These are phyloP conservation scores for Xylariaceae sp. DNA, from an alignment of 2,329 filamentous ascomycete genomes.

Conservation along the genomic window DNA sequence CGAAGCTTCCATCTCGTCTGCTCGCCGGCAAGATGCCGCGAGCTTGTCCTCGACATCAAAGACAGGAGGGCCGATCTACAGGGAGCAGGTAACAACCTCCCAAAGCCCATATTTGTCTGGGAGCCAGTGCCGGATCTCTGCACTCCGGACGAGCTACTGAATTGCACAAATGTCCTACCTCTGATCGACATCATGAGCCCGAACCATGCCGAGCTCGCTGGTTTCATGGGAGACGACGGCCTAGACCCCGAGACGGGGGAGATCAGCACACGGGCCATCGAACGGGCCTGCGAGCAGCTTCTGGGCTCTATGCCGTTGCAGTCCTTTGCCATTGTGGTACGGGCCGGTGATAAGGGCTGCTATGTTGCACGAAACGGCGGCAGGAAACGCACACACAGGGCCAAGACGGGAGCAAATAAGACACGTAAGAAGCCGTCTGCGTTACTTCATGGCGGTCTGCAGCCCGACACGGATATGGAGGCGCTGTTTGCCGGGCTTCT, in stretches of 20 bases:
- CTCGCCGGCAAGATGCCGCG: constrained; percentile 70
- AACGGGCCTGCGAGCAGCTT: constrained; percentile 59
- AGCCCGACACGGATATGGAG: constrained; percentile 60
- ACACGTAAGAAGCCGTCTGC: constrained; percentile 39
- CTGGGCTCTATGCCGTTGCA: constrained; percentile 61
- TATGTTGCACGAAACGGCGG: constrained; percentile 58
- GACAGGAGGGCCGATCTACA: constrained; percentile 46
- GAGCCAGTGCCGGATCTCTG: constrained; percentile 92
- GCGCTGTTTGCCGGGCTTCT: constrained; percentile 57
- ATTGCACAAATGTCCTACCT: constrained; percentile 60
- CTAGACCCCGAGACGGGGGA: constrained; percentile 52
- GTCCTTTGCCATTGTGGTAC: constrained; percentile 63
- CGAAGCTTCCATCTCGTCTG: constrained; percentile 87
- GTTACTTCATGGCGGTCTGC: constrained; percentile 47
- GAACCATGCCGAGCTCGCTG: constrained; percentile 84
- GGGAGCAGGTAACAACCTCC: constrained; percentile 20
- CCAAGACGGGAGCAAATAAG: constrained; percentile 6
- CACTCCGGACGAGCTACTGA: constrained; percentile 62
- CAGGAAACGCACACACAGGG: constrained; percentile 38
- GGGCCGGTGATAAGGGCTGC: constrained; percentile 70
- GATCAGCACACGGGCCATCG: constrained; percentile 49
- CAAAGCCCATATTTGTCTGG: constrained; percentile 79
- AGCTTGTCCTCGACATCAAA: constrained; percentile 69
- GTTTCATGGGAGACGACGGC: constrained; percentile 68
- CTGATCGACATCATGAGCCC: constrained; percentile 65